phyloP scores from a whole-genome alignment of 768 basidiomycete genomes.

The Mrakia hoshinonis region DNA sequence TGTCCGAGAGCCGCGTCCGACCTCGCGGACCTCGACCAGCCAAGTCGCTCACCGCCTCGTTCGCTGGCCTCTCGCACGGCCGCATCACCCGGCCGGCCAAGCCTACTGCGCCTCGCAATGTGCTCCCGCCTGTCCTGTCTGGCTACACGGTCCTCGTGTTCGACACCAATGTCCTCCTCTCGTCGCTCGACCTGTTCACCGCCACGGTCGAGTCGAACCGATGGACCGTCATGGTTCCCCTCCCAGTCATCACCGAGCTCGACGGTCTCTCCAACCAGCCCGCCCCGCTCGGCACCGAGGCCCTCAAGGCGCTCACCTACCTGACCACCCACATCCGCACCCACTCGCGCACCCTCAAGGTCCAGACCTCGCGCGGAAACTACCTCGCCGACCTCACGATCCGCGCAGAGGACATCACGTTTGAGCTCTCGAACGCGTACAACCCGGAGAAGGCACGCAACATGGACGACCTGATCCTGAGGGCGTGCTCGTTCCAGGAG shows the following conservation, averaged over 20 bases:
- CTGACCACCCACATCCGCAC: constrained; percentile 66
- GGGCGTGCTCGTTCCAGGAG: constrained; percentile 85
- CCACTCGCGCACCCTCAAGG: constrained; percentile 70
- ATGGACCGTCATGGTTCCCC: constrained; percentile 85
- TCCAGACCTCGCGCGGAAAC: constrained; percentile 91
- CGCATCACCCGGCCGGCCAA: constrained; percentile 23
- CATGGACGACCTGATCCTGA: constrained; percentile 92
- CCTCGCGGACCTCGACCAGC: background rate
- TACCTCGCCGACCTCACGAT: constrained; percentile 75
- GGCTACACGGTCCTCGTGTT: constrained; percentile 86
- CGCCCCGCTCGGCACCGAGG: constrained; percentile 61
- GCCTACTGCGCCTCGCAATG: background rate
- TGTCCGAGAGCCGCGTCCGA: constrained; percentile 5
- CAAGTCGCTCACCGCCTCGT: constrained; percentile 2
- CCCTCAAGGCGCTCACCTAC: constrained; percentile 62
- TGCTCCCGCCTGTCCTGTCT: constrained; percentile 49
- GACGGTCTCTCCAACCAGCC: constrained; percentile 70
- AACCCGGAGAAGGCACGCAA: constrained; percentile 50
- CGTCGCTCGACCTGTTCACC: constrained; percentile 63
- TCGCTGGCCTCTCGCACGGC: background rate
- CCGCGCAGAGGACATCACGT: constrained; percentile 74
- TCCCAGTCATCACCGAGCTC: constrained; percentile 84
- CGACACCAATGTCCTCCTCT: constrained; percentile 90
- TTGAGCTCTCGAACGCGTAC: constrained; percentile 17
- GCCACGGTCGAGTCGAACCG: constrained; percentile 66